Evolutionary conservation across 306 rosid genomes (phyloP).

Genomic region (Luffa acutangula): DNA sequence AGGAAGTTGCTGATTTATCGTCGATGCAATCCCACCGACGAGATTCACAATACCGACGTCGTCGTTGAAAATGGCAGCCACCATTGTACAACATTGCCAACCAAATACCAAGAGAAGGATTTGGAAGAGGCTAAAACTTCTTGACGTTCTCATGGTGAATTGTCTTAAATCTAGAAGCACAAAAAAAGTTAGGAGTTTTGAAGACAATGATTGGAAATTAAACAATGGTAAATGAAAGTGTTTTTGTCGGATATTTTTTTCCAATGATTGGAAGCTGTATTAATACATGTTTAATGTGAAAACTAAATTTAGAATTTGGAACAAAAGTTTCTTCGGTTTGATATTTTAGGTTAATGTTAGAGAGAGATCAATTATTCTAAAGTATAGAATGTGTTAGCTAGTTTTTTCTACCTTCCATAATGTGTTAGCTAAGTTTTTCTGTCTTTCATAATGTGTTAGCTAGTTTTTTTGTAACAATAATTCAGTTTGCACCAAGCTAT

Average conservation of each 20-base stretch:
- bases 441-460: too few relatives aligned
- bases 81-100: background rate
- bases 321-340: background rate
- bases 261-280: background rate
- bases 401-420: background rate
- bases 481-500: background rate
- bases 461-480: background rate
- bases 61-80: background rate
- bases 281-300: background rate
- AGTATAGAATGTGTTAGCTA: background rate
- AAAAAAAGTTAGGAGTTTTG: too few relatives aligned
- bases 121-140: background rate
- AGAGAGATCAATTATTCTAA: background rate
- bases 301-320: background rate
- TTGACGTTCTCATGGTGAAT: background rate
- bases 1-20: background rate
- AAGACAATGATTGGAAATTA: background rate
- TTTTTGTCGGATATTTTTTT: background rate
- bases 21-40: too few relatives aligned
- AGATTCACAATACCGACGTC: too few relatives aligned
- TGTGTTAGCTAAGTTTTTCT: background rate
- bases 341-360: background rate
- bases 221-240: background rate
- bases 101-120: background rate
- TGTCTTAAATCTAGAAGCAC: background rate